Evolutionary conservation across 108 stramenopile species (phyloP).

Genomic region (Craspedostauros australis): DNA sequence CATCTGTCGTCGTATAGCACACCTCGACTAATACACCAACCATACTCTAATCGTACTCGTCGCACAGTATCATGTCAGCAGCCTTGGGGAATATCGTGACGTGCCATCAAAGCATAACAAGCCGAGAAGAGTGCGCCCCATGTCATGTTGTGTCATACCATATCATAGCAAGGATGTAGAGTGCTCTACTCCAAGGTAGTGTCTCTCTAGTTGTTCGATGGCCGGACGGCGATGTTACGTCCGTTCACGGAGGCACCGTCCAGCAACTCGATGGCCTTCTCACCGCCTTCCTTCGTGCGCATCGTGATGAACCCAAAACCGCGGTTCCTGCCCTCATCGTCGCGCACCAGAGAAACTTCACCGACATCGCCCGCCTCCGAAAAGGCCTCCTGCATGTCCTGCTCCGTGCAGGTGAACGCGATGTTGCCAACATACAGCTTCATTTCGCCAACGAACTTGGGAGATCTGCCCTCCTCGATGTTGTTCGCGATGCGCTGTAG

Average conservation of each 20-base stretch:
- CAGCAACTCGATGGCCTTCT: constrained; percentile 42
- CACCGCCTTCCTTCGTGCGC: constrained; percentile 47
- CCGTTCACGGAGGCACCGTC: constrained; percentile 61
- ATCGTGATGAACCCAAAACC: constrained; percentile 91
- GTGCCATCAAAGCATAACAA: no score
- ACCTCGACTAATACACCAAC: no score
- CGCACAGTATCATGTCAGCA: no score
- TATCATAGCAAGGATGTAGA: no score
- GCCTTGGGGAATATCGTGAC: no score
- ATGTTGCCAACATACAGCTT: constrained; percentile 69
- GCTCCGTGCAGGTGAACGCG: constrained; percentile 42
- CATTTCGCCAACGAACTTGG: constrained; percentile 45
- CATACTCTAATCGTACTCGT: no score
- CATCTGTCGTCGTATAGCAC: no score
- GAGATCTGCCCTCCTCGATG: constrained; percentile 38
- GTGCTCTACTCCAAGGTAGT: no score
- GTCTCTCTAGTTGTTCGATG: constrained; percentile 61
- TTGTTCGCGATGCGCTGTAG: constrained; percentile 55
- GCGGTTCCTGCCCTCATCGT: constrained; percentile 59
- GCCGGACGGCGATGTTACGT: constrained; percentile 56
- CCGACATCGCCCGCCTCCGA: constrained; percentile 34
- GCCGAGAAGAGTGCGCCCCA: no score
- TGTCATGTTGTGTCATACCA: no score
- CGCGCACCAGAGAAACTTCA: constrained; percentile 50
- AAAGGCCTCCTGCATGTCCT: constrained; percentile 31